Evolutionary conservation across 2,329 filamentous ascomycete species (phyloP).

Genomic region (Fusarium sacchari): DNA sequence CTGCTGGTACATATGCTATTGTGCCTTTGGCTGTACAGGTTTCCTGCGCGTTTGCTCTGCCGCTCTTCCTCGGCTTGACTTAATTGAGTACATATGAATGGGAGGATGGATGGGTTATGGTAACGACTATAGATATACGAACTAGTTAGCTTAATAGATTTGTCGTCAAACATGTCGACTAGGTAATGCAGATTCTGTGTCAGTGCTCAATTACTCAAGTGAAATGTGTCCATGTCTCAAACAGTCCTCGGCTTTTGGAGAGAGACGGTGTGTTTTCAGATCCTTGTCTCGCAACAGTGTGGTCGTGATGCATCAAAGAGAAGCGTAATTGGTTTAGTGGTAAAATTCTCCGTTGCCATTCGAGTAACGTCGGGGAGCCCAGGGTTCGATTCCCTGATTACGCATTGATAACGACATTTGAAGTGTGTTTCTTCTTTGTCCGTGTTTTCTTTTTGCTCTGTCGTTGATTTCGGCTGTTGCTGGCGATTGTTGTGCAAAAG

Average conservation of each 20-base stretch:
- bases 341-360: constrained; percentile 1
- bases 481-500: background rate
- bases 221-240: rapidly evolving
- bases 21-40: constrained; percentile 43
- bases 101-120: background rate
- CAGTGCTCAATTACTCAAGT: rapidly evolving
- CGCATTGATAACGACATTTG: background rate
- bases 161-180: background rate
- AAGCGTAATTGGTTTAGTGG: background rate
- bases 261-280: rapidly evolving
- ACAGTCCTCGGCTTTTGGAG: rapidly evolving
- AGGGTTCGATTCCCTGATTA: background rate
- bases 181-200: background rate
- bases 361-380: background rate
- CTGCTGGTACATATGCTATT: constrained; percentile 41
- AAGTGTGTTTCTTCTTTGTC: background rate
- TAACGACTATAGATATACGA: constrained; percentile 10
- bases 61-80: constrained; percentile 42
- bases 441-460: background rate
- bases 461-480: background rate
- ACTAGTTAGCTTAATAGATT: background rate
- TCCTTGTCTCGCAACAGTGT: rapidly evolving
- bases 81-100: background rate
- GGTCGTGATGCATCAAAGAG: rapidly evolving
- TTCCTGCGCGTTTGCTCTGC: constrained; percentile 36